Percentiles rank a stretch among this genome's conserved stretches.
phyloP scores from a whole-genome alignment of 768 basidiomycete species.

The Xerocomus brunneocitrinus region DNA sequence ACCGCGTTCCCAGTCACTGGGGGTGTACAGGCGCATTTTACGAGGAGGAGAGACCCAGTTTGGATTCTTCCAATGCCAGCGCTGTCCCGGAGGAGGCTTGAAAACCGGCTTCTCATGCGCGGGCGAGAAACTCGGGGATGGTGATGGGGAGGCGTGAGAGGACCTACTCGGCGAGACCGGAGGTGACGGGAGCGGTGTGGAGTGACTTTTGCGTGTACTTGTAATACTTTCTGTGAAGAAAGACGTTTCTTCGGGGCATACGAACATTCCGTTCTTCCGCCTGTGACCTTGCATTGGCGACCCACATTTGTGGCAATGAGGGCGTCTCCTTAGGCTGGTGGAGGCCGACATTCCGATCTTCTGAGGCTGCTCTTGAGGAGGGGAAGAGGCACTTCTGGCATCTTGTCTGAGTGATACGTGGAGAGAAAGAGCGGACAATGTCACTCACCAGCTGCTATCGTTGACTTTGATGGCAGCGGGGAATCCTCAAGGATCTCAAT shows the following conservation, averaged over 20 bases:
- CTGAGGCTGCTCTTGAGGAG: slow-evolving; percentile 1
- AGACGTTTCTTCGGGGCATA: slow-evolving; percentile 24
- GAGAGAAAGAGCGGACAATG: not conserved
- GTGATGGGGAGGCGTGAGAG: slow-evolving; percentile 13
- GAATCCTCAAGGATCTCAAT: slow-evolving; percentile 1
- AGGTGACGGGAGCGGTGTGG: slow-evolving; percentile 24
- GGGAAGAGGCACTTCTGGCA: not conserved
- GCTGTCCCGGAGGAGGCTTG: slow-evolving; percentile 26
- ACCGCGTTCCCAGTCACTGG: slow-evolving; percentile 17
- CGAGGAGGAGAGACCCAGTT: slow-evolving; percentile 32
- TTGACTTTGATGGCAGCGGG: slow-evolving; percentile 22
- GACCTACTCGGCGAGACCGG: slow-evolving; percentile 27
- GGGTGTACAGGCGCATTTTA: slow-evolving; percentile 23
- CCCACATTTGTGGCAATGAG: slow-evolving; percentile 33
- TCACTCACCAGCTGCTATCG: slow-evolving; percentile 27
- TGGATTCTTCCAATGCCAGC: slow-evolving; percentile 34
- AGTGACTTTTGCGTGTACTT: slow-evolving; percentile 14
- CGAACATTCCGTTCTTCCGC: slow-evolving; percentile 27
- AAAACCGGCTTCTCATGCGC: slow-evolving; percentile 18
- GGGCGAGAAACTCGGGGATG: slow-evolving; percentile 14
- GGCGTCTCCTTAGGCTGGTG: slow-evolving; percentile 30
- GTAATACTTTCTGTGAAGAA: slow-evolving; percentile 13
- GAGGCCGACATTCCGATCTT: slow-evolving; percentile 24
- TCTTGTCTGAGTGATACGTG: slow-evolving; percentile 1
- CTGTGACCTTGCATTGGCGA: slow-evolving; percentile 31